Evolutionary conservation across 2,329 filamentous ascomycete genomes (phyloP).

Genomic region (Diaporthe capsici): DNA sequence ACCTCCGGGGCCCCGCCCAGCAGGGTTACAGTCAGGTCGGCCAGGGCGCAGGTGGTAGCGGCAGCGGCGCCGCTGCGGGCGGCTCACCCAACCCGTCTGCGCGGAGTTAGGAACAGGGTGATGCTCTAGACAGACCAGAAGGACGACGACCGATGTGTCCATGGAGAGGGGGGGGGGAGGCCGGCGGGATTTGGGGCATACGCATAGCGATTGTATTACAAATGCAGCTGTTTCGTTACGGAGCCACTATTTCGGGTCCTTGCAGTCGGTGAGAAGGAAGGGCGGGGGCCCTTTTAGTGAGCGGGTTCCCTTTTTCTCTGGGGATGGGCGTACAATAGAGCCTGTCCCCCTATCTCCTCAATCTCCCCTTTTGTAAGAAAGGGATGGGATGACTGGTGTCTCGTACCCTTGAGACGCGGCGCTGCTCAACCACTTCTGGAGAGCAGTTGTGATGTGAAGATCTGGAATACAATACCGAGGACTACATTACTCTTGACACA

Average conservation of each 20-base stretch:
- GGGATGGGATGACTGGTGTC: background rate
- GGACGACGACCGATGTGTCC: background rate
- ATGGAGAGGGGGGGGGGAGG: background rate
- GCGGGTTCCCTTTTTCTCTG: background rate
- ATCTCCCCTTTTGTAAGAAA: background rate
- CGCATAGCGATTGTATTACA: constrained; percentile 26
- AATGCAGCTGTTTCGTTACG: constrained; percentile 19
- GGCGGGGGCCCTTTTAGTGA: background rate
- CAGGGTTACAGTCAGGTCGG: constrained; percentile 21
- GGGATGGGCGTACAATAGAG: constrained; percentile 7
- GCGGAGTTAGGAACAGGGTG: background rate
- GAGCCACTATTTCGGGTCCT: background rate
- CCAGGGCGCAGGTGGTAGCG: background rate
- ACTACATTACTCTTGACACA: background rate
- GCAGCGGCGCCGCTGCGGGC: background rate
- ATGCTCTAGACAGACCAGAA: background rate
- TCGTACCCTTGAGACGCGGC: background rate
- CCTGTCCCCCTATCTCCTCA: background rate
- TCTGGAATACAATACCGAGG: constrained; percentile 15
- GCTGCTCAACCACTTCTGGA: background rate
- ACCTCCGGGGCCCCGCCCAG: constrained; percentile 67
- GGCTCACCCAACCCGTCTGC: constrained; percentile 22
- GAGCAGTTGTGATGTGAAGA: background rate
- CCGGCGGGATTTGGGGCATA: background rate
- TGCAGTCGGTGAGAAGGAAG: background rate